Percentiles rank a stretch among this genome's conserved stretches.
These are phyloP conservation scores for Lotus japonicus DNA, from an alignment of 306 rosid species.

Conservation along the genomic window DNA sequence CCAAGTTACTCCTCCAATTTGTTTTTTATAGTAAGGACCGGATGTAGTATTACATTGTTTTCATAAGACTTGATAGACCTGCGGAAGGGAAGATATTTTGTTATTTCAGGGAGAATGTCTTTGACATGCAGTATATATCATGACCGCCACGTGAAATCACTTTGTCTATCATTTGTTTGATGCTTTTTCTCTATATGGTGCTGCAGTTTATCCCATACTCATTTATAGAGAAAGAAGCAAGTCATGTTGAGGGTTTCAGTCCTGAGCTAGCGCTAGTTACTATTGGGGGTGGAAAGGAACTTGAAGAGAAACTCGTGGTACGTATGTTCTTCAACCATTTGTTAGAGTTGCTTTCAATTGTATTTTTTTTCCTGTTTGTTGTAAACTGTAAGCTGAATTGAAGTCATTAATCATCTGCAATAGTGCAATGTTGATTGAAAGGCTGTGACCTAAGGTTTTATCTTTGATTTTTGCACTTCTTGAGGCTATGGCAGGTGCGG, in stretches of 20 bases:
- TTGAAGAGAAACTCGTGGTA: slow-evolving; percentile 98
- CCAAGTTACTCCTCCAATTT: no score
- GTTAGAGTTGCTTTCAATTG: background rate
- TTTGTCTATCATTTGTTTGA: background rate
- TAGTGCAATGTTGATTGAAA: slow-evolving; percentile 14
- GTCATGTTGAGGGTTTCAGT: slow-evolving; percentile 96
- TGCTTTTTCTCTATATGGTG: background rate
- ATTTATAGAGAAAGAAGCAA: slow-evolving; percentile 95
- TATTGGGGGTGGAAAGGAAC: slow-evolving; percentile 95
- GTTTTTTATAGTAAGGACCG: no score
- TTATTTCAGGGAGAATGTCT: no score
- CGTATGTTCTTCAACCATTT: slow-evolving; percentile 10
- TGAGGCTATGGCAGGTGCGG: slow-evolving; percentile 97
- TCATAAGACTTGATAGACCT: no score
- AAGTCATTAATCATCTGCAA: slow-evolving; percentile 1
- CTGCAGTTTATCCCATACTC: slow-evolving; percentile 93
- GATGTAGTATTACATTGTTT: no score
- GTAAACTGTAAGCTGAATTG: background rate
- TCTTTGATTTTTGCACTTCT: slow-evolving; percentile 74
- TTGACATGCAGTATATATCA: background rate
- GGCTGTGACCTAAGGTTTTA: slow-evolving; percentile 56
- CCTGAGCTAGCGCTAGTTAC: slow-evolving; percentile 91
- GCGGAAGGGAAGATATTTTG: no score
- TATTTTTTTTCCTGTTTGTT: background rate
- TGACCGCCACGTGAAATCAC: background rate